Evolutionary conservation across 257 asterid species (phyloP).

Genomic region (Capsicum baccatum): DNA sequence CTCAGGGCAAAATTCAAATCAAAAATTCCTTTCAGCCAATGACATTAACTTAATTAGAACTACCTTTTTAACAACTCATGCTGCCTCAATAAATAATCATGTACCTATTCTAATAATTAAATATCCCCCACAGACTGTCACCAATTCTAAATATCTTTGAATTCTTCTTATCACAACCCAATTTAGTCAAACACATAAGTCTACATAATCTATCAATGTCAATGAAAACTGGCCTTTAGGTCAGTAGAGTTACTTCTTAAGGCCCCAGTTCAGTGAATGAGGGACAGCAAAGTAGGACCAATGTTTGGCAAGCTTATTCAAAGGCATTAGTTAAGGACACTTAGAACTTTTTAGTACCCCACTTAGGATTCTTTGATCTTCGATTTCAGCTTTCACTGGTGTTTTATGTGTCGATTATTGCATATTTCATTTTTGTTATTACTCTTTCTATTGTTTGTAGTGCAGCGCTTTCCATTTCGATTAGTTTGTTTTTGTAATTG

Average conservation of each 20-base stretch:
- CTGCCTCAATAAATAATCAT: slow-evolving; percentile 13
- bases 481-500: no score
- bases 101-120: neutral
- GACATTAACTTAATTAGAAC: neutral
- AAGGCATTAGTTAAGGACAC: neutral
- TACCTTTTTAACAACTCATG: neutral
- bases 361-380: no score
- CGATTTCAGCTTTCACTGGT: no score
- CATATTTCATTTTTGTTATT: no score
- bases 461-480: no score
- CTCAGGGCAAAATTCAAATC: slow-evolving; percentile 24
- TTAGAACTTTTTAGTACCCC: no score
- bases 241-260: neutral
- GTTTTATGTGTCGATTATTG: no score
- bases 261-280: slow-evolving; percentile 35
- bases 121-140: neutral
- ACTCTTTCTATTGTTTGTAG: no score
- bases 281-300: slow-evolving; percentile 28
- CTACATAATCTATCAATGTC: neutral
- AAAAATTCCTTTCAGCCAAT: slow-evolving; percentile 19
- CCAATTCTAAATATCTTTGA: neutral
- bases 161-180: neutral
- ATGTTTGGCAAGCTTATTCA: neutral
- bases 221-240: neutral
- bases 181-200: slow-evolving; percentile 4